Base-by-base conservation (phyloP, 768 basidiomycete species). In the Chalciporus chontae region DNA sequence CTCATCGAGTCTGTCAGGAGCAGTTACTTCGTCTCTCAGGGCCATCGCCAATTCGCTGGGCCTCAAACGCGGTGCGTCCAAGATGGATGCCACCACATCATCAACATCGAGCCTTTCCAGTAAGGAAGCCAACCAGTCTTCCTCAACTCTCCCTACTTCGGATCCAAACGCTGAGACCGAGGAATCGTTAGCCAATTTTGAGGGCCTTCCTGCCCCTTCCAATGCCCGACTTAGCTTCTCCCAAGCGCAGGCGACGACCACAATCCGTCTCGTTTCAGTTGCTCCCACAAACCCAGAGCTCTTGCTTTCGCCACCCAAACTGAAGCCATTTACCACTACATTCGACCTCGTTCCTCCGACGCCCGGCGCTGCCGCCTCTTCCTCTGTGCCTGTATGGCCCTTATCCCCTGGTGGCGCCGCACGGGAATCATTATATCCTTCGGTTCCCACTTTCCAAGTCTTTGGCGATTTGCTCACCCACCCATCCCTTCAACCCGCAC, bases 11-110 rank as follows among this genome's bases (percentile, higher is more conserved):
- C 43, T 53, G 53, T 29, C 64, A 85, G 81, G 73, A 32, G 75
- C 80, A n/a, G 79, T 90, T 14, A 71, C 75, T 39, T 88, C 88
- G 1, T 91, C 90, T 32, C 77, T 93, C 53, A 85, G 77, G 63
- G 82, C 85, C 0, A 71, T 92, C 37, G 90, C 86, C n/a, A 83
- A 73, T 37, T 88, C 89, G 11, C 72, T 89, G 24, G 85, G 85
- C 36, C 75, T 90, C 58, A 87, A 83, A 65, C 82, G 82, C 24
- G 63, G 69, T 31, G 24, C 23, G 24, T 51, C 55, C 24, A 60
- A 63, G 45, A 40, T 42, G 29, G 39, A 29, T 15, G 43, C 24
- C 24, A 48, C 53, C 0, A 37, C 54, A 10, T 66, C 70, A 9
- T 69, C 72, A 9, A 61, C 55, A 31, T 70, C 67, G 23, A 57